These are phyloP conservation scores for Boletus reticulatus DNA, from an alignment of 768 basidiomycete species.

Conservation along the genomic window DNA sequence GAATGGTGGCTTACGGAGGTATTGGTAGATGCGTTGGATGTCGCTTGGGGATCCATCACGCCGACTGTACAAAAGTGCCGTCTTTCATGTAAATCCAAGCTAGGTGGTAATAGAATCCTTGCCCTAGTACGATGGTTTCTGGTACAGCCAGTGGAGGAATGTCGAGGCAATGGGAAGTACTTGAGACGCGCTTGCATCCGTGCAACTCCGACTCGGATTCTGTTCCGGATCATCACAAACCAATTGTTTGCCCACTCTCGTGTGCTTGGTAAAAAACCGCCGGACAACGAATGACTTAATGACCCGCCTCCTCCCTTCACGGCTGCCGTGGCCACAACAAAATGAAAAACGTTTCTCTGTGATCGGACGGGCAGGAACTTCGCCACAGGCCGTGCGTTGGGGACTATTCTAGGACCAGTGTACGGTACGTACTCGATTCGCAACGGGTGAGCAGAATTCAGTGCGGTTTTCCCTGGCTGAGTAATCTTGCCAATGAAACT, in stretches of 20 bases:
- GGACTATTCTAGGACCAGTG: too few species aligned
- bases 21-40: not conserved
- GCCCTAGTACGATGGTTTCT: not conserved
- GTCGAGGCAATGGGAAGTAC: slow-evolving; percentile 9
- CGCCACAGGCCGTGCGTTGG: too few species aligned
- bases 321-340: too few species aligned
- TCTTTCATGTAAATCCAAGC: not conserved
- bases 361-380: too few species aligned
- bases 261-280: too few species aligned
- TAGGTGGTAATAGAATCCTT: not conserved
- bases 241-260: too few species aligned
- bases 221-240: too few species aligned
- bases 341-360: too few species aligned
- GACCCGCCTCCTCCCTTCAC: too few species aligned
- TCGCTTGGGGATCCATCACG: slow-evolving; percentile 2
- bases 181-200: not conserved
- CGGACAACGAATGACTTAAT: too few species aligned
- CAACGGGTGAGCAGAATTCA: too few species aligned
- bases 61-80: not conserved
- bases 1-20: not conserved
- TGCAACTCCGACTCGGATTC: not conserved
- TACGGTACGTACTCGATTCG: too few species aligned
- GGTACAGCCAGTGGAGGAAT: not conserved
- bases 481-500: slow-evolving; percentile 86
- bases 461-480: slow-evolving; percentile 7